Evolutionary conservation across 2,329 filamentous ascomycete genomes (phyloP), one percentile per base, ranked within the genome.

Genomic region (Aureobasidium sp.): DNA sequence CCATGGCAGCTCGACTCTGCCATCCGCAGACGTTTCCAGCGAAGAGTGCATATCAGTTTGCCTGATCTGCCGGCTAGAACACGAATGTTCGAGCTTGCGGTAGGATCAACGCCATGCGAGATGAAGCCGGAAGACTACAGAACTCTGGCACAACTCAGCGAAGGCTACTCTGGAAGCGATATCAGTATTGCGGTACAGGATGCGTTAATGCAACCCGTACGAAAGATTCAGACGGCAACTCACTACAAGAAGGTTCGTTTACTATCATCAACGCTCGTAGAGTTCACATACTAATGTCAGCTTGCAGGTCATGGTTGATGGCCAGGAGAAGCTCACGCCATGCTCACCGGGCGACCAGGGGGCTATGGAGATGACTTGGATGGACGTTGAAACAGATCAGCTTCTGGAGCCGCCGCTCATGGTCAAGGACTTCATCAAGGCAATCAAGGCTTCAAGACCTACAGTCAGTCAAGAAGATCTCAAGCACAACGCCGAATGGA

Each of bases 1-100:
- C 94, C 94, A 20, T 99, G 94, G 94, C 93, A 99, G 80, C 83
- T 99, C 53, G 94, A 99, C 74, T 89, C 91, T 12, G 94, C 94
- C 69, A 99, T 99, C 70, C 87, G 94, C 68, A 85, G 94, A 75
- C 90, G 94, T 71, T 99, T 99, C 80, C 95, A 99, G 76, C 84
- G 94, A 69, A 84, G 94, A 77, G 92, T 99, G 32, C 94, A 99
- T 76, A 99, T 99, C 75, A 91, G 89, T 67, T 79, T 99, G 48
- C 94, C 94, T 7, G 94, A 99, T 73, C 71, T 87, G 46, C 87
- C 90, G 17, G 94, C 93, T 27, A 85, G 94, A 65, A 92, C 92
- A 72, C 92, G 83, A 70, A 96, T 97, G 92, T 97, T 97, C 77
- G 93, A 95, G 79, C 82, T 99, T 61, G 88, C 91, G 17, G 87